Evolutionary conservation across 2,329 filamentous ascomycete genomes (phyloP).

Genomic region (Scedosporium apiospermum): DNA sequence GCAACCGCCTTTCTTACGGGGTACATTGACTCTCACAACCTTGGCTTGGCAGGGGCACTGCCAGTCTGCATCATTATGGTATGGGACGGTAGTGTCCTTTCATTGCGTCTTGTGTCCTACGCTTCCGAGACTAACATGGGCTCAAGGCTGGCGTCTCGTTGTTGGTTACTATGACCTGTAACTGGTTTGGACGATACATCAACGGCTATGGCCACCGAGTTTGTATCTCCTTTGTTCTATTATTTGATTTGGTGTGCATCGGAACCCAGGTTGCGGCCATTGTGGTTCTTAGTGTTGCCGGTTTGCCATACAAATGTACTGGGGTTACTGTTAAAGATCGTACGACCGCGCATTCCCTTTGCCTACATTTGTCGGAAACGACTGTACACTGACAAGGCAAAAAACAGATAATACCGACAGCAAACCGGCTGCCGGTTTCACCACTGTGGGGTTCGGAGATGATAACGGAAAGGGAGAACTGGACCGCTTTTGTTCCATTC

Average conservation of each 20-base stretch:
- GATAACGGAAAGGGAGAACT: background rate
- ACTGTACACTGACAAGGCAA: background rate
- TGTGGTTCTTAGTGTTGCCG: background rate
- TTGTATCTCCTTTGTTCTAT: background rate
- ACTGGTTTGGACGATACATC: background rate
- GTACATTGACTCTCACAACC: background rate
- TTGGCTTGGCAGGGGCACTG: background rate
- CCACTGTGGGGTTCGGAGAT: background rate
- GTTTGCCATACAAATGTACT: background rate
- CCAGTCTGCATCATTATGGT: background rate
- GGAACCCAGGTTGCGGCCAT: background rate
- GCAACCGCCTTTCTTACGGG: background rate
- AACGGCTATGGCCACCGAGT: background rate
- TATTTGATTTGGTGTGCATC: background rate
- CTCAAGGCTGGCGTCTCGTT: background rate
- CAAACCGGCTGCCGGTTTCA: background rate
- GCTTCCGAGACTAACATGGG: background rate
- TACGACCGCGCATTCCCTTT: background rate
- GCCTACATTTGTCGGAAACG: background rate
- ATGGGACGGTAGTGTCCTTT: background rate
- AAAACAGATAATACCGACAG: background rate
- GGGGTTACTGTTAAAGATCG: background rate
- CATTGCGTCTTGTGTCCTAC: background rate
- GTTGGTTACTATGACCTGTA: background rate
- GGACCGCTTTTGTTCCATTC: background rate